Evolutionary conservation across 768 basidiomycete genomes (phyloP), one percentile per base, ranked within the genome.

Genomic region (Mrakia hoshinonis): DNA sequence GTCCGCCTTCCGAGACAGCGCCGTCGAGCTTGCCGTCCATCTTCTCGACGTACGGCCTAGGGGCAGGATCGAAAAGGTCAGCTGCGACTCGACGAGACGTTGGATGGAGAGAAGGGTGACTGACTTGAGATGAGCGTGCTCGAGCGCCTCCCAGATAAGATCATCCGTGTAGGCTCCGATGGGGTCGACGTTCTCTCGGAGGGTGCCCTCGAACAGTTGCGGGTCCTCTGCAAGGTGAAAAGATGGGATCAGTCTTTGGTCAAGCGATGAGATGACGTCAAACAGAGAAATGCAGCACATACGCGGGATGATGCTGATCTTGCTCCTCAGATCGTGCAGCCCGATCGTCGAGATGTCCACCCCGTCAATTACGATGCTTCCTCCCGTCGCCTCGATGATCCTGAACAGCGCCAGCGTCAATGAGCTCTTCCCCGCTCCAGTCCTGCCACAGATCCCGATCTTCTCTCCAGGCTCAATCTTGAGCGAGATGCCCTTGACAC

Each of bases 131-230:
- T 80, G 77, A 18, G 80, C 81, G 79, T 93, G 89, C 73, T 86
- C 85, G 38, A 97, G 83, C 12, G 94, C 91, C 18, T 81, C 81
- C 95, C 95, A 98, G 31, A 98, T 90, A 72, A 91, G 88, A 1
- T 80, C 84, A 78, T 98, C 94, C 20, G 83, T 81, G 72, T 90
- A 81, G 69, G 83, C 81, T 20, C 51, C 49, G 34, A 72, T 52
- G 22, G 71, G 71, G 43, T 72, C 71, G 66, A 72, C 65, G 62
- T 72, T 72, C 66, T 67, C 52, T 54, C 78, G 75, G 11, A 80
- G 71, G 43, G 75, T 75, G 20, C 70, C 70, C 63, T 79, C 78
- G 61, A 80, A 73, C 81, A 87, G 70, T 68, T 82, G 80, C 7
- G 81, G 80, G 70, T 81, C 81, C 78, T 94, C 34, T 54, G 43